These are phyloP conservation scores for Phyllostachys edulis DNA, from an alignment of 176 grass and related monocot species.

Conservation along the genomic window DNA sequence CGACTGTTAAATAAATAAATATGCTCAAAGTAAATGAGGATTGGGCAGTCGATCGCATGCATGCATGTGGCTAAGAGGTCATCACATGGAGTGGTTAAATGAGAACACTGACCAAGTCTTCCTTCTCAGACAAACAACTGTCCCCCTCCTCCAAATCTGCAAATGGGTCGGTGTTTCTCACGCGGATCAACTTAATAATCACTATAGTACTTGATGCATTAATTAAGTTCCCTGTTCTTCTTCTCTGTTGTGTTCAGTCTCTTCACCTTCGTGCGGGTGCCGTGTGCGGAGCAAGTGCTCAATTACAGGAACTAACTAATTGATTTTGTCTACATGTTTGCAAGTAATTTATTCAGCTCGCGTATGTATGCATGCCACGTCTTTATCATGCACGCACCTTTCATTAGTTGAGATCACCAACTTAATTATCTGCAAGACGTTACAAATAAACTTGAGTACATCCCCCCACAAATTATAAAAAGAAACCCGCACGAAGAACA, in stretches of 20 bases:
- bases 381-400: too few species aligned
- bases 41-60: neutral
- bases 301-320: neutral
- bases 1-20: too few species aligned
- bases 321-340: neutral
- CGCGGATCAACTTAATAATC: neutral
- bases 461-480: too few species aligned
- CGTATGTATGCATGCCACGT: too few species aligned
- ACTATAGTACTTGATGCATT: neutral
- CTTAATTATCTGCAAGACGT: too few species aligned
- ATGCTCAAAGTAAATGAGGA: too few species aligned
- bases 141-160: slow-evolving; percentile 23
- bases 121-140: slow-evolving; percentile 55
- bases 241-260: too few species aligned
- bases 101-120: slow-evolving; percentile 28
- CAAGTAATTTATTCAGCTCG: too few species aligned
- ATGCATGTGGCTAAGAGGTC: slow-evolving; percentile 2
- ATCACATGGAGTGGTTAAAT: slow-evolving; percentile 13
- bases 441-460: too few species aligned
- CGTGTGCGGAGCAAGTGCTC: neutral
- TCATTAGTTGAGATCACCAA: too few species aligned
- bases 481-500: too few species aligned
- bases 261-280: neutral
- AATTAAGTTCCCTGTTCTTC: neutral
- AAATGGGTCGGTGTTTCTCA: slow-evolving; percentile 37